Conservation (phyloP, 2,329 filamentous ascomycete genomes). For the Bipolaris sorokiniana region DNA sequence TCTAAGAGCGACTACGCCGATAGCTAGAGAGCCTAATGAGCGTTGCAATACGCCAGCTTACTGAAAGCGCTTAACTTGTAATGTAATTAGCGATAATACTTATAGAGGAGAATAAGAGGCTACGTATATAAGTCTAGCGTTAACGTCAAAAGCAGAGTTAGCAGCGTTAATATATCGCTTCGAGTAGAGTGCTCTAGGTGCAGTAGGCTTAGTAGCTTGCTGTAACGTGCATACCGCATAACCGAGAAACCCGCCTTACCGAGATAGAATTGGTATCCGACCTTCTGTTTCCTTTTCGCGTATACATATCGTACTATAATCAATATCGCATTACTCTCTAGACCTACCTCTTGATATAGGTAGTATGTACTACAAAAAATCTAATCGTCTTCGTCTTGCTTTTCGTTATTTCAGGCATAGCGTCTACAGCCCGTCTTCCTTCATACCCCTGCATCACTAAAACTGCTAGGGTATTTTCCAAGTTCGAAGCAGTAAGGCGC, state of each 20-base stretch:
- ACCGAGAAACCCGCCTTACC: conserved; percentile 3
- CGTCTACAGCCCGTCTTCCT: background rate
- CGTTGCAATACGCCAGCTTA: too few relatives aligned
- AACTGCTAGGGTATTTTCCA: background rate
- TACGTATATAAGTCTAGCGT: too few relatives aligned
- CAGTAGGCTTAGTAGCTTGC: too few relatives aligned
- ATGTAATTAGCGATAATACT: too few relatives aligned
- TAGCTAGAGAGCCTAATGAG: too few relatives aligned
- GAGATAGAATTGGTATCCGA: background rate
- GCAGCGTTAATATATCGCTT: too few relatives aligned
- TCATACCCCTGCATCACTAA: conserved; percentile 1
- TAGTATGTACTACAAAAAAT: background rate
- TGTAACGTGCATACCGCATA: conserved; percentile 2
- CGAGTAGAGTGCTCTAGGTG: too few relatives aligned
- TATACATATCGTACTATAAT: background rate
- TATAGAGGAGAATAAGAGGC: too few relatives aligned
- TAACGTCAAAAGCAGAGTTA: too few relatives aligned
- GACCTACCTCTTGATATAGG: background rate
- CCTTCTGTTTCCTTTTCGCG: background rate
- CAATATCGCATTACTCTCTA: background rate
- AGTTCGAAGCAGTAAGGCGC: background rate
- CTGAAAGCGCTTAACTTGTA: too few relatives aligned
- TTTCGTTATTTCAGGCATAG: background rate
- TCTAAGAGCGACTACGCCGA: too few relatives aligned
- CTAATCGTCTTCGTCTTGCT: background rate